A percentile compares a stretch with the other conserved stretches of the same genome.
Evolutionary conservation across 2,329 filamentous ascomycete genomes (phyloP).

Genomic region (Fusarium palustre): DNA sequence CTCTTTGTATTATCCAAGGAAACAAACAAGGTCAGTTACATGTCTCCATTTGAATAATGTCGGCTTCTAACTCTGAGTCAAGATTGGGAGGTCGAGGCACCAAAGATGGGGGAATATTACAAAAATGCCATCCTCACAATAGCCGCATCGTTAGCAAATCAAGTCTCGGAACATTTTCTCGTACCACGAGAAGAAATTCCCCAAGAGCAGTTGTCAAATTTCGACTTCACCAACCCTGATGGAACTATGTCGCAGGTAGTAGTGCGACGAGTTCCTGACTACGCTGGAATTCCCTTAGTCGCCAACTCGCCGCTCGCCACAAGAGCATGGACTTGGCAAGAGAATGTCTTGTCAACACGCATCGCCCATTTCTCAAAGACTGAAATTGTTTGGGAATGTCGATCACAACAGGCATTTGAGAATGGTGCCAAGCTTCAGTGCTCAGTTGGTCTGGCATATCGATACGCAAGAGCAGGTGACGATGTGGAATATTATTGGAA

Average conservation of each 20-base stretch:
- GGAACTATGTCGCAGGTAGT: not conserved
- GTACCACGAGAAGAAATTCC: not conserved
- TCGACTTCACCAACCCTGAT: not conserved
- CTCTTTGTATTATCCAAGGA: not conserved
- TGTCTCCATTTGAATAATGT: rapidly evolving
- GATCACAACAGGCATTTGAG: not conserved
- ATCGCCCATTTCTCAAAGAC: not conserved
- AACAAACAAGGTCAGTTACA: not conserved
- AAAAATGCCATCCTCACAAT: not conserved
- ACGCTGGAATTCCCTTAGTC: not conserved
- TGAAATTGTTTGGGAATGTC: not conserved
- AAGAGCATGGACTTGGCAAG: constrained; percentile 3
- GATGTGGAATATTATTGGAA: not conserved
- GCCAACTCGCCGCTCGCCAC: not conserved
- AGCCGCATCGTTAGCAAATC: not conserved
- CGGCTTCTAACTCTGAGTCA: not conserved
- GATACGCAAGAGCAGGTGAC: not conserved
- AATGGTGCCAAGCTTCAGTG: not conserved
- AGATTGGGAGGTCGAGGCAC: not conserved
- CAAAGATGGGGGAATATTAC: not conserved
- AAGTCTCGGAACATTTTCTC: not conserved
- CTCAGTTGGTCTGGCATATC: not conserved
- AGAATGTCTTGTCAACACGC: not conserved
- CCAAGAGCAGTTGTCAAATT: not conserved
- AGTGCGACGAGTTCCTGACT: not conserved